Base-by-base conservation (phyloP, 805 yeast genomes). In the Ogataea wickerhamii region DNA sequence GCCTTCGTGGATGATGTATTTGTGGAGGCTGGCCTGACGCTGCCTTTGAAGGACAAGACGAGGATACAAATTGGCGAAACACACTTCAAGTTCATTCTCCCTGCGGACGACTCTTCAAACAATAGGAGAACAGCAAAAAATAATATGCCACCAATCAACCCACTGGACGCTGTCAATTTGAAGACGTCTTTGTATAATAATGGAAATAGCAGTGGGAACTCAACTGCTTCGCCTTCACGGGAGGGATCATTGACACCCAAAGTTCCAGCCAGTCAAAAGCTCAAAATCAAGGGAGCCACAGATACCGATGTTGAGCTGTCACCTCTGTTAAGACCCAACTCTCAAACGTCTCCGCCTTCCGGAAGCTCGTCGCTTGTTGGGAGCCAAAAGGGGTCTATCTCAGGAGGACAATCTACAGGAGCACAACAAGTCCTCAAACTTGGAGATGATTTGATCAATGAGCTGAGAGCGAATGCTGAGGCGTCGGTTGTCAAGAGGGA, bases 31-130 rank as follows among this genome's bases (percentile, higher is more conserved):
- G 97, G 96, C 6, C 80, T 86, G 25, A 93, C 98, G 0, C 88
- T 93, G 6, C 96, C 96, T 2, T 66, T 93, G 32, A 70, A 70
- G 17, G 87, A 91, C 61, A 85, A 82, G 28, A 79, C 89, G 1
- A 83, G 84, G 51, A 80, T 93, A 34, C 98, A 93, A 60, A 87
- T 93, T 27, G 98, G 97, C 11, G 95, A 87, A 53, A 86, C 91
- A 13, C 82, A 87, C 6, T 93, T 93, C 60, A 76, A 78, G 34
- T 93, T 93, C 60, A 83, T 91, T 12, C 65, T 93, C 28, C 98
- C 98, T 5, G 76, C 79, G 2, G 67, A 78, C 17, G 82, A 75
- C 32, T 32, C 45, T 6, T 22, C 27, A n/a, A 38, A 43, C 18
- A 39, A 39, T 23, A 58, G 68, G 6, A 51, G 55, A 25, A 34